Evolutionary conservation across 164 flowering plant genomes (phyloP).

Genomic region (Brasenia schreberi): DNA sequence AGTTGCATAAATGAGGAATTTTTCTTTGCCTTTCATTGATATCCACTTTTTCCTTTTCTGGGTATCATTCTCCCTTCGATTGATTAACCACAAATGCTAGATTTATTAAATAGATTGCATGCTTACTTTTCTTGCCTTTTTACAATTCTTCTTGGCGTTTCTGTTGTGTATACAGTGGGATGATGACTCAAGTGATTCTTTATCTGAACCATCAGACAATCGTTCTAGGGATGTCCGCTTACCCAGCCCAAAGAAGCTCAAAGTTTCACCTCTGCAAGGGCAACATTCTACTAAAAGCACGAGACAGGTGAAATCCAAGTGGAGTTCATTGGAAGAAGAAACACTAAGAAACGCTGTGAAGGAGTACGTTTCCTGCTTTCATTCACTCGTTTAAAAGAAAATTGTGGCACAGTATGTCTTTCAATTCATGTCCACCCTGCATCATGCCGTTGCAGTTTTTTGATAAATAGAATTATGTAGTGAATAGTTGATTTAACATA

Average conservation of each 20-base stretch:
- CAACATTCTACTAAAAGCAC: constrained; percentile 10
- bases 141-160: background rate
- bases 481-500: too few species aligned
- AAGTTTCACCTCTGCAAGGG: constrained; percentile 40
- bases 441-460: too few species aligned
- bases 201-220: constrained; percentile 16
- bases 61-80: background rate
- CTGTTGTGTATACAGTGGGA: constrained; percentile 32
- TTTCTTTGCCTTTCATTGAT: too few species aligned
- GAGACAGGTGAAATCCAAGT: constrained; percentile 42
- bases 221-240: constrained; percentile 13
- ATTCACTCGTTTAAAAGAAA: background rate
- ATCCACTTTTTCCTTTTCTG: too few species aligned
- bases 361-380: constrained; percentile 23
- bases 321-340: constrained; percentile 68
- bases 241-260: constrained; percentile 25
- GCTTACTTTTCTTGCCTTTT: background rate
- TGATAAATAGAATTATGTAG: too few species aligned
- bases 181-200: constrained; percentile 26
- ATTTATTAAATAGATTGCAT: background rate
- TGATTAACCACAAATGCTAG: background rate
- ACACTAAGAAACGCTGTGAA: constrained; percentile 45
- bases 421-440: too few species aligned
- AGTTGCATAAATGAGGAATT: too few species aligned
- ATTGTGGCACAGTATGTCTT: too few species aligned